Evolutionary conservation across 2,329 filamentous ascomycete genomes (phyloP).

Genomic region (Aspergillus fructus): DNA sequence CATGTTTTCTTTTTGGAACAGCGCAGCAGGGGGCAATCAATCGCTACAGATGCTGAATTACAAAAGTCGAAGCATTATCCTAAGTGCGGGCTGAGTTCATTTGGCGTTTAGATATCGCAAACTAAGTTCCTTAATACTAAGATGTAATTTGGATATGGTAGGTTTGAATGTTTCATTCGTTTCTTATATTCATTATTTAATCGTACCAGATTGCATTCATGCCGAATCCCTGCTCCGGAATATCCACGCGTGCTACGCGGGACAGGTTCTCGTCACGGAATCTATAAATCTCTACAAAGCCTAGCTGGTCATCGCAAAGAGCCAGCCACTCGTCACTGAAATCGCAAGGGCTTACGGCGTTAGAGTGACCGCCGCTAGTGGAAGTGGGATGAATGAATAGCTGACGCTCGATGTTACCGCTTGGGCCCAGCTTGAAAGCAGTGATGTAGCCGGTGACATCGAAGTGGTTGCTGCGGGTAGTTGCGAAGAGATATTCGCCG

Average conservation of each 20-base stretch:
- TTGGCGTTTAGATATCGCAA: too few relatives aligned
- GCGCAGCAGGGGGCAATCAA: too few relatives aligned
- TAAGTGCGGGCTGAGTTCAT: too few relatives aligned
- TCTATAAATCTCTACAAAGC: constrained; percentile 82
- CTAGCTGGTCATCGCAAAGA: constrained; percentile 83
- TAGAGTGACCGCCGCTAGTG: constrained; percentile 83
- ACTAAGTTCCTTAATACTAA: too few relatives aligned
- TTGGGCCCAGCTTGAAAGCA: constrained; percentile 69
- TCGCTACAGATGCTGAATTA: too few relatives aligned
- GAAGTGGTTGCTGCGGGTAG: constrained; percentile 74
- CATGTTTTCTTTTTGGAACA: not conserved
- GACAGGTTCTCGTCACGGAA: constrained; percentile 81
- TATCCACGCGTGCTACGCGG: constrained; percentile 72
- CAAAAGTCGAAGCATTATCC: too few relatives aligned
- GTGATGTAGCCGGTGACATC: constrained; percentile 79
- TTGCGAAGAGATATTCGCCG: constrained; percentile 77
- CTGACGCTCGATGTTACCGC: constrained; percentile 73
- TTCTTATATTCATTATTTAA: constrained; percentile 35
- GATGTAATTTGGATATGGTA: not conserved
- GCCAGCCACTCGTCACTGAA: constrained; percentile 90
- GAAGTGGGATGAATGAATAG: constrained; percentile 80
- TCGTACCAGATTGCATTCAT: constrained; percentile 99
- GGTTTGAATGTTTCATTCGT: not conserved
- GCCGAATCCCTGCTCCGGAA: constrained; percentile 84
- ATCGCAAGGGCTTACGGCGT: constrained; percentile 79